These are phyloP conservation scores for Dysphania ambrosioides DNA, from an alignment of 148 eudicot species.

Conservation along the genomic window DNA sequence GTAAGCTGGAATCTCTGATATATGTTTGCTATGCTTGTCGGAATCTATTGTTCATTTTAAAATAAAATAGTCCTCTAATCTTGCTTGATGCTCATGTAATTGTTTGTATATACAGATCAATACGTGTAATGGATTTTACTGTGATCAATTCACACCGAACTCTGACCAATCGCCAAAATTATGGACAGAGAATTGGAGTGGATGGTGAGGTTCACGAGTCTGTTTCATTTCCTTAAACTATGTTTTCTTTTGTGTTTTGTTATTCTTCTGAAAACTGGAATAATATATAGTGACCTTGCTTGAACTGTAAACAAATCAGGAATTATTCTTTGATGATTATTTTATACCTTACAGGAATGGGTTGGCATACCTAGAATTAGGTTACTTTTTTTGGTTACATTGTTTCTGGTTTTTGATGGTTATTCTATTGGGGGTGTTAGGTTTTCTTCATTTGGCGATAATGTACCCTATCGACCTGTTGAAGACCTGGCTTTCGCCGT, in stretches of 20 bases:
- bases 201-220: conserved; percentile 53
- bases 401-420: conserved; percentile 2
- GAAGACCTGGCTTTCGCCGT: conserved; percentile 95
- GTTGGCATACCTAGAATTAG: neutral
- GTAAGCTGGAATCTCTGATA: conserved; percentile 36
- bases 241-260: neutral
- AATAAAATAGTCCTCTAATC: neutral
- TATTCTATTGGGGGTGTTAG: conserved; percentile 33
- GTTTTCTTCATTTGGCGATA: conserved; percentile 67
- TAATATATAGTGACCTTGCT: neutral
- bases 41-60: neutral
- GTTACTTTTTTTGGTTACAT: neutral
- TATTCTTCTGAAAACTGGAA: neutral
- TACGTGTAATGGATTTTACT: conserved; percentile 95
- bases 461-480: conserved; percentile 77
- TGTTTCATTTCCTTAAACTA: conserved; percentile 4
- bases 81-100: neutral
- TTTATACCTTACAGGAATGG: neutral
- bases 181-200: conserved; percentile 99
- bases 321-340: conserved; percentile 7
- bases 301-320: neutral
- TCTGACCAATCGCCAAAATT: conserved; percentile 71
- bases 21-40: neutral
- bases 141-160: conserved; percentile 87
- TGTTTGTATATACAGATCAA: conserved; percentile 50